Evolutionary conservation across 768 basidiomycete genomes (phyloP).

Genomic region (Suillus brevipes): DNA sequence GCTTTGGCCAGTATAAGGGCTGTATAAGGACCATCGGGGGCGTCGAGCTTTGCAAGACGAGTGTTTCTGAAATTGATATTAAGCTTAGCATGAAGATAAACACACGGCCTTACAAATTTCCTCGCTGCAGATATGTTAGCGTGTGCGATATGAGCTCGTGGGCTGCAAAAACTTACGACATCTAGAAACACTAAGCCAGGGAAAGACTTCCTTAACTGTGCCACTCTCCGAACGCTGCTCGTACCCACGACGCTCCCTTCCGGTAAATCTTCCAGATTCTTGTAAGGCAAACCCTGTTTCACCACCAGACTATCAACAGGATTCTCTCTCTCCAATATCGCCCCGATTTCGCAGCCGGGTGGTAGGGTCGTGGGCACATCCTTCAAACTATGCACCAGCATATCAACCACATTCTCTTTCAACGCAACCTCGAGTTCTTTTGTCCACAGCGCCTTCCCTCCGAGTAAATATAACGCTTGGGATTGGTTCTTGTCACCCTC

Average conservation of each 20-base stretch:
- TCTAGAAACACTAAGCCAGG: slow-evolving; percentile 81
- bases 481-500: slow-evolving; percentile 89
- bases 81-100: slow-evolving; percentile 9
- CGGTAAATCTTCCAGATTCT: slow-evolving; percentile 77
- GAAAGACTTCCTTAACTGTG: slow-evolving; percentile 80
- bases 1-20: slow-evolving; percentile 94
- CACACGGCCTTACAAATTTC: slow-evolving; percentile 69
- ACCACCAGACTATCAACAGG: slow-evolving; percentile 88
- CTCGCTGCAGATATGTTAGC: slow-evolving; percentile 51
- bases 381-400: slow-evolving; percentile 91
- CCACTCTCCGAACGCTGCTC: slow-evolving; percentile 88
- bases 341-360: slow-evolving; percentile 80
- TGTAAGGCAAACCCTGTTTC: slow-evolving; percentile 70
- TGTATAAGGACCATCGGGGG: slow-evolving; percentile 71
- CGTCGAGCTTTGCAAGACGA: slow-evolving; percentile 88
- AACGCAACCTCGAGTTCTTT: slow-evolving; percentile 92
- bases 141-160: neutral
- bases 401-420: slow-evolving; percentile 70
- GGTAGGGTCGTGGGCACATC: slow-evolving; percentile 91
- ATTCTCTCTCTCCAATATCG: slow-evolving; percentile 84
- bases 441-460: slow-evolving; percentile 95
- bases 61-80: slow-evolving; percentile 62
- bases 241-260: slow-evolving; percentile 92
- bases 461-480: slow-evolving; percentile 83
- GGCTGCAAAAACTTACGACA: slow-evolving; percentile 59